A percentile compares a stretch with the other conserved stretches of the same genome.
phyloP scores from a whole-genome alignment of 2,329 filamentous ascomycete genomes.

The Colletotrichum lentis region DNA sequence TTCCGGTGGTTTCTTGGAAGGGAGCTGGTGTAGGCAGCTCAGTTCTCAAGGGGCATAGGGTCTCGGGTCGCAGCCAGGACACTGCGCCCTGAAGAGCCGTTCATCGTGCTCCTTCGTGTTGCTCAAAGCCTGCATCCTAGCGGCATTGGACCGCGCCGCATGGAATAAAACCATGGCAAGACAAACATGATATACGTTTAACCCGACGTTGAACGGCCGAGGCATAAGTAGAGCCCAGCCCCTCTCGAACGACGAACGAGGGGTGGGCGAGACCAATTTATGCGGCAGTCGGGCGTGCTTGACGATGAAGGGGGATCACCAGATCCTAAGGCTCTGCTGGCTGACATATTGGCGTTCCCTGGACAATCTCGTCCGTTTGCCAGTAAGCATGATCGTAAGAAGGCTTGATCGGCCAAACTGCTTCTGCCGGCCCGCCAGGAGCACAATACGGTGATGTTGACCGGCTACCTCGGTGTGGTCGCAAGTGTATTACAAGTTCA shows the following conservation, averaged over 20 bases:
- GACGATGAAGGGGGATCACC: neutral
- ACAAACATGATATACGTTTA: neutral
- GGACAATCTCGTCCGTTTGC: neutral
- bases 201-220: neutral
- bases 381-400: neutral
- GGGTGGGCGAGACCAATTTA: no score
- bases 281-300: neutral
- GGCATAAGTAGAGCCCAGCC: neutral
- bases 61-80: neutral
- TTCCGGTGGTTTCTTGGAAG: neutral
- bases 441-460: neutral
- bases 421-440: neutral
- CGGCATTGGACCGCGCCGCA: no score
- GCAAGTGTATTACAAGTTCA: neutral
- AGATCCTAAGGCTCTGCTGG: neutral
- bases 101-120: neutral
- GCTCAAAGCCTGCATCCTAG: neutral
- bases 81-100: neutral
- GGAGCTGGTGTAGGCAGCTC: conserved; percentile 2
- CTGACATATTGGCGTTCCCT: neutral
- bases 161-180: neutral
- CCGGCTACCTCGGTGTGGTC: neutral
- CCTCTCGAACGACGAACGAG: no score
- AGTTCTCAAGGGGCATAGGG: neutral
- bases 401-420: no score